A percentile compares a stretch with the other conserved stretches of the same genome.
phyloP scores from a whole-genome alignment of 176 grass and related monocot genomes.

The Elymus sibiricus region DNA sequence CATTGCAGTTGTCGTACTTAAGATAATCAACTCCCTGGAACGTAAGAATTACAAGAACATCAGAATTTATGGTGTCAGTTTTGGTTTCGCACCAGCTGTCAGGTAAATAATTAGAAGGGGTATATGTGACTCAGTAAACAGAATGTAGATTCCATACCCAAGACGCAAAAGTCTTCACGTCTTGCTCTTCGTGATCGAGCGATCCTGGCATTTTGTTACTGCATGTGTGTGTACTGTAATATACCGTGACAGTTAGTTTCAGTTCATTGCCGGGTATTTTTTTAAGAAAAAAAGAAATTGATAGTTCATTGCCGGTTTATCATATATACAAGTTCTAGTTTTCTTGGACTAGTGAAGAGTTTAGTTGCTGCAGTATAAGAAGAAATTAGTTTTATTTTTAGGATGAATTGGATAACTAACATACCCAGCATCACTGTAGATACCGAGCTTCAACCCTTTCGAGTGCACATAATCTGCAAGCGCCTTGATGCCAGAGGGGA shows the following conservation, averaged over 20 bases:
- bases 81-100: background rate
- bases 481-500: constrained; percentile 80
- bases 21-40: constrained; percentile 83
- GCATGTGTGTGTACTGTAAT: constrained; percentile 65
- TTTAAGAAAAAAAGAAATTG: no score
- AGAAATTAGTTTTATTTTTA: background rate
- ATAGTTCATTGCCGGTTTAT: background rate
- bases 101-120: background rate
- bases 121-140: background rate
- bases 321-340: background rate
- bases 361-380: background rate
- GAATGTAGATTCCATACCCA: constrained; percentile 48
- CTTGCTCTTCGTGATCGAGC: constrained; percentile 83
- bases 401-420: constrained; percentile 30
- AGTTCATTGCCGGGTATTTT: background rate
- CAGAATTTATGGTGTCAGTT: background rate
- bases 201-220: constrained; percentile 83
- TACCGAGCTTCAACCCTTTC: constrained; percentile 80
- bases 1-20: constrained; percentile 94
- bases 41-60: constrained; percentile 14
- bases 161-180: constrained; percentile 74
- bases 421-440: constrained; percentile 95
- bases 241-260: background rate
- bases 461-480: constrained; percentile 86
- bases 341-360: background rate